Conservation (phyloP, 202 grass and related monocot species). For the Bolboschoenoplectus hybrid region DNA sequence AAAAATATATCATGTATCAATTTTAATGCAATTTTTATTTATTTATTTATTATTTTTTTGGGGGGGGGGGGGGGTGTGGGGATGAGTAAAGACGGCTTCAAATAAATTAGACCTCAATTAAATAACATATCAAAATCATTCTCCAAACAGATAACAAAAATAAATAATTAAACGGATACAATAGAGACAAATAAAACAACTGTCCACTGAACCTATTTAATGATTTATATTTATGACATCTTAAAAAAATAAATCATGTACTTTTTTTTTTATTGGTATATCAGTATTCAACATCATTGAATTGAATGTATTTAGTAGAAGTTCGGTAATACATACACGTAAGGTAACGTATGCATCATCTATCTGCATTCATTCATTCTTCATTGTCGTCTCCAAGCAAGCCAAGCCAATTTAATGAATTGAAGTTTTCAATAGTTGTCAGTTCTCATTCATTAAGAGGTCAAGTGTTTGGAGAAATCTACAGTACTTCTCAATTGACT, state of each 20-base stretch:
- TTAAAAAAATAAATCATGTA: neutral
- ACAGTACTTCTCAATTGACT: conserved; percentile 14
- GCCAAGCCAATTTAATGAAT: conserved; percentile 29
- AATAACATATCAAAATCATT: conserved; percentile 26
- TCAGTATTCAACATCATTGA: neutral
- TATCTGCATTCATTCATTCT: conserved; percentile 35
- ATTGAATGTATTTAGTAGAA: neutral
- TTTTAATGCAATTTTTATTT: neutral
- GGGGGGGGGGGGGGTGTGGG: neutral
- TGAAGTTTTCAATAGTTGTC: conserved; percentile 44
- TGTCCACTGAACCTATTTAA: conserved; percentile 24
- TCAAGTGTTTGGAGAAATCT: conserved; percentile 32
- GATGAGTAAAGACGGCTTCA: conserved; percentile 15
- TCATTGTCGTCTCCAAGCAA: conserved; percentile 35
- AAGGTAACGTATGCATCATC: conserved; percentile 22
- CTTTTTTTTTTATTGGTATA: neutral
- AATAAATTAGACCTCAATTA: conserved; percentile 18
- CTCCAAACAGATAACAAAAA: conserved; percentile 16
- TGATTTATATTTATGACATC: conserved; percentile 20
- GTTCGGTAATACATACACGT: conserved; percentile 21
- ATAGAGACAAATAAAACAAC: conserved; percentile 23
- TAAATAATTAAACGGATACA: neutral
- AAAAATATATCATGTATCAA: neutral
- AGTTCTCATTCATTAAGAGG: conserved; percentile 37
- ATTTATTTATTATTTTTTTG: neutral